Conservation (phyloP, 2,329 filamentous ascomycete genomes). For the Venturia asperata region DNA sequence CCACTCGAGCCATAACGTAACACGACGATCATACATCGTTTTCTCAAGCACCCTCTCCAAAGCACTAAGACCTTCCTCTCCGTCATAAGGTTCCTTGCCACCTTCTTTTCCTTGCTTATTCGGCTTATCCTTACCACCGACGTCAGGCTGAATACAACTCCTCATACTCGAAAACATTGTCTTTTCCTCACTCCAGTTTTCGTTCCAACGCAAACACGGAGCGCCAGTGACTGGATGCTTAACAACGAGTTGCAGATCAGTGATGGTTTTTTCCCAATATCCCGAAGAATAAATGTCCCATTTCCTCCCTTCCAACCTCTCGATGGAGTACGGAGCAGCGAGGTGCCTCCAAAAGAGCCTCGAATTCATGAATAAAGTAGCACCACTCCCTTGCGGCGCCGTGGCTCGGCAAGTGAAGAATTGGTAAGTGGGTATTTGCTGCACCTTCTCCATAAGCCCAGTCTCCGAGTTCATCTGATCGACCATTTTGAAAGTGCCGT, state of each 20-base stretch:
- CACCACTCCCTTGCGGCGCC: conserved; percentile 45
- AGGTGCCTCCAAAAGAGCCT: conserved; percentile 45
- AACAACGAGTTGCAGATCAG: conserved; percentile 20
- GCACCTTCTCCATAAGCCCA: conserved; percentile 36
- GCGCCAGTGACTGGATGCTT: conserved; percentile 40
- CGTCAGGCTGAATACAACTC: conserved; percentile 32
- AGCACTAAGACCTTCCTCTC: conserved; percentile 28
- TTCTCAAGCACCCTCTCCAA: conserved; percentile 31
- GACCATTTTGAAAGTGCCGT: conserved; percentile 50
- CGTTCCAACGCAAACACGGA: conserved; percentile 49
- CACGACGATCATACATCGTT: conserved; percentile 44
- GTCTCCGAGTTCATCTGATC: conserved; percentile 36
- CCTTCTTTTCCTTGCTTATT: not conserved
- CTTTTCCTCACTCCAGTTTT: conserved; percentile 48
- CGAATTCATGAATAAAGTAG: conserved; percentile 49
- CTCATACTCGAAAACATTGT: conserved; percentile 45
- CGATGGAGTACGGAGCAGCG: not conserved
- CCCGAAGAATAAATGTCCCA: not conserved
- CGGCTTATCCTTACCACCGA: not conserved
- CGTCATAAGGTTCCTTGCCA: conserved; percentile 14
- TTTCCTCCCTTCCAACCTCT: not conserved
- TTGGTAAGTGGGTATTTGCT: conserved; percentile 39
- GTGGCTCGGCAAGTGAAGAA: conserved; percentile 44
- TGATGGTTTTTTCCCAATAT: not conserved
- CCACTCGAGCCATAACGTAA: conserved; percentile 47